These are phyloP conservation scores for Ceratobasidium sp. DNA, from an alignment of 1,284 basidiomycete species.

Conservation along the genomic window DNA sequence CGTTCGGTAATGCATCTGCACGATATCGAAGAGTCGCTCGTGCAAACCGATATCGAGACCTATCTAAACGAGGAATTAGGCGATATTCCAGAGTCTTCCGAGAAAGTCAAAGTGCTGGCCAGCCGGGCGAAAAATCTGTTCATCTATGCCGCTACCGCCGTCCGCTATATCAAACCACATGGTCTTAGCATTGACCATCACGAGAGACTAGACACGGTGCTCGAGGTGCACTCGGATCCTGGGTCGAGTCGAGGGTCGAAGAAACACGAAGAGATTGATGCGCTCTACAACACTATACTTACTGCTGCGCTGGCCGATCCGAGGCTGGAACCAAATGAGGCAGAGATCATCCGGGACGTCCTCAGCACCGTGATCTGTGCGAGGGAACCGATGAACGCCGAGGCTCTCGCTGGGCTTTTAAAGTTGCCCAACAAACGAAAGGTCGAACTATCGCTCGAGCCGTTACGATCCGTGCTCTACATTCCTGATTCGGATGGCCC, in stretches of 20 bases:
- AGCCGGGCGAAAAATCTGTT: conserved; percentile 6
- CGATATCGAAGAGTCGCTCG: conserved; percentile 19
- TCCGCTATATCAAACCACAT: conserved; percentile 21
- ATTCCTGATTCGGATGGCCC: background rate
- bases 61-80: conserved; percentile 15
- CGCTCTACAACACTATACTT: conserved; percentile 9
- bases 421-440: background rate
- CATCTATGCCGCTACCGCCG: conserved; percentile 27
- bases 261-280: conserved; percentile 16
- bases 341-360: background rate
- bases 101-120: background rate
- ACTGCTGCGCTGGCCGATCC: background rate
- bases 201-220: background rate
- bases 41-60: conserved; percentile 36
- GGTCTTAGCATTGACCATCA: background rate
- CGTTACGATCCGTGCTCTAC: conserved; percentile 17
- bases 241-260: no score
- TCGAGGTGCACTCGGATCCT: background rate
- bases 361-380: conserved; percentile 19
- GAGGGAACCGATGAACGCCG: conserved; percentile 13
- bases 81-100: background rate
- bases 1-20: conserved; percentile 9
- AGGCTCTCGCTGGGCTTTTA: background rate
- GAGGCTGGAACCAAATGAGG: background rate
- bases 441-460: background rate